Base-by-base conservation (phyloP, 768 basidiomycete genomes). In the Paxillus rubicundulus region DNA sequence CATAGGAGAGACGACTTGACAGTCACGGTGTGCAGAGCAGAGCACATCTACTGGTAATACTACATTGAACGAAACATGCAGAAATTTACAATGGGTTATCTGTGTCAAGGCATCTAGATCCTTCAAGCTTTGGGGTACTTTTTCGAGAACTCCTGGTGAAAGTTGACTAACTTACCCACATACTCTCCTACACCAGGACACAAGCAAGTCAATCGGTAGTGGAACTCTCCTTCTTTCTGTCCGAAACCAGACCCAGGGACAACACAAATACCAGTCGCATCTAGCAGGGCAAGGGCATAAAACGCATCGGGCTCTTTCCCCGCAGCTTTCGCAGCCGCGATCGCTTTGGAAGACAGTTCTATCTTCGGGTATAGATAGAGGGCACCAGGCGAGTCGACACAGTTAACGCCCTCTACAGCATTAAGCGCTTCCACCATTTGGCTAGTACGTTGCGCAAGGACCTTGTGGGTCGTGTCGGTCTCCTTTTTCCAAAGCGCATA, bases 241-340 rank as follows among this genome's bases (percentile, higher is more conserved):
- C 95, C 95, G 67, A 99, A 99, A 1, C 96, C 96, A 44, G 85
- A 86, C 0, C 96, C 96, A 5, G 94, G 91, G 5, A 98, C 90
- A 18, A 90, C 89, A 62, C 94, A 97, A 57, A 98, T 97, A 5
- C 93, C 93, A 0, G 92, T 94, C 68, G 80, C 79, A 56, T 96
- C 92, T 47, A 99, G 77, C 46, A 99, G 68, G 58, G 78, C 81
- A 34, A 96, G 75, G 18, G 91, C 82, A 66, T 99, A 99, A 64
- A 95, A 86, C 39, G 85, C 86, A 68, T 99, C 96, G 3, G 96
- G 89, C 60, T 80, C 80, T 72, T 91, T 91, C 1, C 87, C 89
- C 1, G 74, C 78, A 61, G 77, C 72, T 58, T 76, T 70, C 30
- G 96, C 96, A 7, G 82, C 89, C 43, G 83, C 79, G 51, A 86